Evolutionary conservation across 768 basidiomycete species (phyloP), one percentile per base, ranked within the genome.

Genomic region (Inosperma sp.): DNA sequence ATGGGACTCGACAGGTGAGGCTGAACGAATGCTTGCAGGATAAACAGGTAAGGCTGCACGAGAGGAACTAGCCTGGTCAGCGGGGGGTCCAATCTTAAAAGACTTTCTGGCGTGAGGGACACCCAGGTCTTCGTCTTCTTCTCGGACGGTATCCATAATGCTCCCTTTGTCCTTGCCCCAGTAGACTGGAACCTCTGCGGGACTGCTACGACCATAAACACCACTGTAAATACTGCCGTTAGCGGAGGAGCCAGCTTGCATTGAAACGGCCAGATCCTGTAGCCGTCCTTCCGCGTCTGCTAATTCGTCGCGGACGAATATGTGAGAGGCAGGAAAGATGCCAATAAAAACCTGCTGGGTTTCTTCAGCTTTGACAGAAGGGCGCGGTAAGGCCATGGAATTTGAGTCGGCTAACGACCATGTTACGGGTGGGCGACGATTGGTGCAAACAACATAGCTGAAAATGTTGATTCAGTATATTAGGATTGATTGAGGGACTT

Each of bases 281-380:
- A 95, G 80, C 41, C 84, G 80, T 4, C 89, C 90, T 65, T 93
- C 89, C 3, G 92, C 92, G 64, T 93, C 92, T 3, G 87, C 78
- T 14, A 93, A 73, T 59, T 92, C 82, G 64, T 93, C 92, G 27
- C 93, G 87, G 54, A 91, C 74, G 62, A 85, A 83, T 39, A 95
- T 86, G 67, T 93, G 89, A 7, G 88, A 86, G 1, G 87, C 87
- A 1, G 93, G 93, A 62, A 96, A 95, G 52, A 96, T 94, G 47
- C 93, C 93, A 49, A 95, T 90, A 67, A 90, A 89, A 25, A 96
- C 91, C 59, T 91, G 88, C 52, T 90, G 88, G 0, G 82, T 78
- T 59, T 89, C 88, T 63, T 88, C 88, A 3, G 79, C 73, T 59
- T 82, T 86, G 53, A 74, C 62, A 4, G 81, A 72, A 3, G 78